Conservation (phyloP, 768 basidiomycete genomes). For the Rhizopogon salebrosus region DNA sequence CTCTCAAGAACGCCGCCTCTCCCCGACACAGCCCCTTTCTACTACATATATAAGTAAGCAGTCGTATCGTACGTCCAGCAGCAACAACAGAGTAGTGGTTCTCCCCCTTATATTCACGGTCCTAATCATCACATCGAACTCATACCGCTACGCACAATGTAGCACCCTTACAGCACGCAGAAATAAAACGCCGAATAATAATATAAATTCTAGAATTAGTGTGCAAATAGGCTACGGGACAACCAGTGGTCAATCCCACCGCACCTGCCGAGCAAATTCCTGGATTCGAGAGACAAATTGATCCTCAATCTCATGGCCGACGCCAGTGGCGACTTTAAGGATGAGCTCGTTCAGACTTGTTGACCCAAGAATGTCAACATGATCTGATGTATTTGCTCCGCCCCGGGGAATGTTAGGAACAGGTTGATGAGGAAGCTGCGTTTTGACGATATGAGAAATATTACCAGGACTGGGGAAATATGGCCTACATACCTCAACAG, state of each 20-base stretch:
- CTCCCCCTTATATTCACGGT: no score
- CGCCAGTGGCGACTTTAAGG: conserved; percentile 83
- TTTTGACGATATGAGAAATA: conserved; percentile 6
- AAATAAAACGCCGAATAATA: no score
- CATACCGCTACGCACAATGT: no score
- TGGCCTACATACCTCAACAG: conserved; percentile 64
- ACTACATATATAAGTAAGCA: no score
- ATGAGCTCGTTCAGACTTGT: conserved; percentile 86
- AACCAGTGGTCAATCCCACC: conserved; percentile 58
- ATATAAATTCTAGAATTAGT: not conserved
- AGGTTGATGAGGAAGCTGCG: conserved; percentile 76
- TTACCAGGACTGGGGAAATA: not conserved
- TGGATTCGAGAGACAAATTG: conserved; percentile 71
- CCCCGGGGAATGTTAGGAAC: conserved; percentile 72
- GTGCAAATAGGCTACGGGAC: not conserved
- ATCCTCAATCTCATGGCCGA: conserved; percentile 66
- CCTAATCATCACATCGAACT: no score
- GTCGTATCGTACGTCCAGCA: no score
- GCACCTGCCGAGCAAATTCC: conserved; percentile 66
- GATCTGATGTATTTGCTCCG: conserved; percentile 88
- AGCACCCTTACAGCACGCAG: no score
- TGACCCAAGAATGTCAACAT: conserved; percentile 81
- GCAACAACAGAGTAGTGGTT: no score
- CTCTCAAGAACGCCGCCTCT: no score
- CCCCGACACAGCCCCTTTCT: no score